Percentiles rank a stretch among this genome's conserved stretches.
These are phyloP conservation scores for Pythium coloratum DNA, from an alignment of 352 stramenopile species.

Conservation along the genomic window DNA sequence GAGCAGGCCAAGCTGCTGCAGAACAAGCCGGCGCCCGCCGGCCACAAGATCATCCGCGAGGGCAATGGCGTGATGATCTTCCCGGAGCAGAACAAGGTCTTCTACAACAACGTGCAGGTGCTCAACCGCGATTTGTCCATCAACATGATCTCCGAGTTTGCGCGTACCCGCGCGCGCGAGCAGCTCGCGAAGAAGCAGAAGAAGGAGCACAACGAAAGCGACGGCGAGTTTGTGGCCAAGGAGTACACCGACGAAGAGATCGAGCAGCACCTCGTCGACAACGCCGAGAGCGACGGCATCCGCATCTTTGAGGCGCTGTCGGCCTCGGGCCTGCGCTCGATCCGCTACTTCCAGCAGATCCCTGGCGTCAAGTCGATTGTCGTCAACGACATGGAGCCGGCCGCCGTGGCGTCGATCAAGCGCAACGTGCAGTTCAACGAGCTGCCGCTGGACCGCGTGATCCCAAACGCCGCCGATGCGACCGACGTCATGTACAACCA, in stretches of 20 bases:
- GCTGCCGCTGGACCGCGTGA: slow-evolving; percentile 76
- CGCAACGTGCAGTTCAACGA: slow-evolving; percentile 94
- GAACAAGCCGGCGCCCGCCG: slow-evolving; percentile 50
- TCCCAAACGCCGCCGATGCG: slow-evolving; percentile 83
- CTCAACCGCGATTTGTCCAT: slow-evolving; percentile 99
- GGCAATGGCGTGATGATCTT: slow-evolving; percentile 92
- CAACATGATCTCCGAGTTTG: slow-evolving; percentile 97
- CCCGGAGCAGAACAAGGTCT: slow-evolving; percentile 88
- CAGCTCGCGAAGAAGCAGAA: slow-evolving; percentile 74
- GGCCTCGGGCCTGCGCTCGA: slow-evolving; percentile 97
- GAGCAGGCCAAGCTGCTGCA: slow-evolving; percentile 64
- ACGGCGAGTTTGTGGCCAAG: slow-evolving; percentile 44
- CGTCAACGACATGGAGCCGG: slow-evolving; percentile 98
- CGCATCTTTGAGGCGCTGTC: slow-evolving; percentile 98
- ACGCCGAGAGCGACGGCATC: slow-evolving; percentile 87
- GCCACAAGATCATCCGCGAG: slow-evolving; percentile 89
- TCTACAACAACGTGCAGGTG: slow-evolving; percentile 95
- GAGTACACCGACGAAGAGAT: slow-evolving; percentile 72
- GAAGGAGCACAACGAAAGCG: slow-evolving; percentile 51
- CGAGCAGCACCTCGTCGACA: slow-evolving; percentile 59
- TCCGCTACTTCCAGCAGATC: slow-evolving; percentile 99
- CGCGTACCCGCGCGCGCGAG: slow-evolving; percentile 82
- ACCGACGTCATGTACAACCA: slow-evolving; percentile 89
- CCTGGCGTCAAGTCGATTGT: slow-evolving; percentile 96
- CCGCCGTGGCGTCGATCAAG: slow-evolving; percentile 95